phyloP scores from a whole-genome alignment of 164 flowering plant genomes.

The Stephania yunnanensis region DNA sequence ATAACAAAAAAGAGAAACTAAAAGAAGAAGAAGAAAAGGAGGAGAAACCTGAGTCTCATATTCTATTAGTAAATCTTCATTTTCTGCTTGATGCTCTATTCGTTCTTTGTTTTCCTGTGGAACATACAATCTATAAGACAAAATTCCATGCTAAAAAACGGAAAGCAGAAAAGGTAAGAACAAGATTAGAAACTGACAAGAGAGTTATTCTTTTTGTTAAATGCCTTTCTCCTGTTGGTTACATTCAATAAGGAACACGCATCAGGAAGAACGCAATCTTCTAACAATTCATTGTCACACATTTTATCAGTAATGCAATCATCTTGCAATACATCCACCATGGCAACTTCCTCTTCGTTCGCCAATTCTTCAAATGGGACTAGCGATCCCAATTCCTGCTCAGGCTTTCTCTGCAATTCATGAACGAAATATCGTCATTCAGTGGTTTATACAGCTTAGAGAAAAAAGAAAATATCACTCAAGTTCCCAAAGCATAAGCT shows the following conservation, averaged over 20 bases:
- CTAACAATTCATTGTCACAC: slow-evolving; percentile 12
- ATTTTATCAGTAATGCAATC: slow-evolving; percentile 24
- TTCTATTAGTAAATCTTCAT: slow-evolving; percentile 58
- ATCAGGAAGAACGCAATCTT: slow-evolving; percentile 55
- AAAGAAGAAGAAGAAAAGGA: neutral
- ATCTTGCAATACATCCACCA: slow-evolving; percentile 13
- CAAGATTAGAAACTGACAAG: slow-evolving; percentile 27
- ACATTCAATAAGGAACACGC: slow-evolving; percentile 64
- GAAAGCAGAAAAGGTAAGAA: slow-evolving; percentile 13
- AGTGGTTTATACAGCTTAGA: slow-evolving; percentile 29
- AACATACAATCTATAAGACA: slow-evolving; percentile 15
- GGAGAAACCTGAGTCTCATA: slow-evolving; percentile 64
- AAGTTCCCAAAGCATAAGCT: neutral
- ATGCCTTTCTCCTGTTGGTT: slow-evolving; percentile 73
- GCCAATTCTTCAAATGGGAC: slow-evolving; percentile 70
- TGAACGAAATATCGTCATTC: slow-evolving; percentile 29
- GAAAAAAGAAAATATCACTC: slow-evolving; percentile 6
- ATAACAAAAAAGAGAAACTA: neutral
- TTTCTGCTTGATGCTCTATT: slow-evolving; percentile 44
- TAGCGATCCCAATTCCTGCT: slow-evolving; percentile 45
- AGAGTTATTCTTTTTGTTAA: slow-evolving; percentile 42
- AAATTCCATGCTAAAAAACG: neutral
- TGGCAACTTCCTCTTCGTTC: slow-evolving; percentile 27
- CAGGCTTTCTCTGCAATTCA: slow-evolving; percentile 27
- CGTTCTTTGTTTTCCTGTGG: slow-evolving; percentile 49